These are phyloP conservation scores for Fusarium keratoplasticum DNA, from an alignment of 2,329 filamentous ascomycete genomes.

Conservation along the genomic window DNA sequence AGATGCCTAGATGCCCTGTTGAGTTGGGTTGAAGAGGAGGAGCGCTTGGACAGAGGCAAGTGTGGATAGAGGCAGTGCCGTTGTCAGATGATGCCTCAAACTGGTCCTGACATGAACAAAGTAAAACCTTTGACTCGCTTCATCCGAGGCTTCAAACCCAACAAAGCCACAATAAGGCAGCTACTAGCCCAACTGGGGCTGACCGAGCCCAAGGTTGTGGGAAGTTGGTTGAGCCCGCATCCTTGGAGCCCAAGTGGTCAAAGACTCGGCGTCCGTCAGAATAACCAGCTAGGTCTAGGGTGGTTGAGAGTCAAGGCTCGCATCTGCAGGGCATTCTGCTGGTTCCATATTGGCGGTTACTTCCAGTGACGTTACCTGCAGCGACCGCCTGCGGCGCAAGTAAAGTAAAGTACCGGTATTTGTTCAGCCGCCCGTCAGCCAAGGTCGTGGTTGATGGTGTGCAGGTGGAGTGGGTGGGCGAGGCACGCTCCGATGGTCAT, in stretches of 20 bases:
- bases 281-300: background rate
- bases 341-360: background rate
- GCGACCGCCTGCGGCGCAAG: background rate
- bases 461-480: conserved; percentile 35
- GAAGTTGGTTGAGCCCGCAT: background rate
- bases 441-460: conserved; percentile 16
- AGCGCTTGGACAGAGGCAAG: background rate
- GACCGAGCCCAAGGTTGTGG: background rate
- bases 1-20: background rate
- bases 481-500: conserved; percentile 35
- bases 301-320: background rate
- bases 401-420: background rate
- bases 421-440: background rate
- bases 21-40: background rate
- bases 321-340: background rate
- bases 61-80: background rate
- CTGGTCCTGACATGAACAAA: background rate
- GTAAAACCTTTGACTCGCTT: background rate
- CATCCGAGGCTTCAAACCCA: conserved; percentile 12
- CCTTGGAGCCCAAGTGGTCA: conserved; percentile 7
- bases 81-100: background rate
- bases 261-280: background rate
- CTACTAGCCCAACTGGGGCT: background rate
- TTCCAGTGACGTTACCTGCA: background rate
- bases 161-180: conserved; percentile 23